phyloP scores from a whole-genome alignment of 257 asterid species.

The Ehretia macrophylla region DNA sequence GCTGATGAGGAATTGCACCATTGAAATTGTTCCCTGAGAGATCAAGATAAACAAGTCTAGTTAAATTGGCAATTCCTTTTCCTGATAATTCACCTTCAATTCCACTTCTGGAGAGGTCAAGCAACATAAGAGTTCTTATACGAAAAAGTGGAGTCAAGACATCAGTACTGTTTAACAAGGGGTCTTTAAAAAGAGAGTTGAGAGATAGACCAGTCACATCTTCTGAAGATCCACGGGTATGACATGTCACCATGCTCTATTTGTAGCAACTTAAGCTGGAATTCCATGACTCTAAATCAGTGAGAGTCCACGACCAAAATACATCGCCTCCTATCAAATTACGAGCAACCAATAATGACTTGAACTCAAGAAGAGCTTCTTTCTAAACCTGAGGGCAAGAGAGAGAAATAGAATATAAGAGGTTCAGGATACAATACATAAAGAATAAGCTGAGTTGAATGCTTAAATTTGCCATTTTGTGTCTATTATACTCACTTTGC shows the following conservation, averaged over 20 bases:
- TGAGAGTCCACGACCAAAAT: no score
- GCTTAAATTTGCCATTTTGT: no score
- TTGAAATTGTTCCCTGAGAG: slow-evolving; percentile 19
- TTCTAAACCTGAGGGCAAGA: not conserved
- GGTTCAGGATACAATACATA: not conserved
- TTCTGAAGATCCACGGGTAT: slow-evolving; percentile 5
- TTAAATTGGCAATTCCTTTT: slow-evolving; percentile 15
- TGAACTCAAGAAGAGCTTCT: not conserved
- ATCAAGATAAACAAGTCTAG: slow-evolving; percentile 19
- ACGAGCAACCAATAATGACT: not conserved
- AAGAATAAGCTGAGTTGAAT: not conserved
- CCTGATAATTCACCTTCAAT: slow-evolving; percentile 25
- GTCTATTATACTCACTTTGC: no score
- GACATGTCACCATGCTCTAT: slow-evolving; percentile 23
- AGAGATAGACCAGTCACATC: slow-evolving; percentile 7
- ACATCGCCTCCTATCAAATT: not conserved
- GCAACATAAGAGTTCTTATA: slow-evolving; percentile 16
- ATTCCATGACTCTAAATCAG: slow-evolving; percentile 27
- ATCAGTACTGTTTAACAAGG: no score
- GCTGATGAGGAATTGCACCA: slow-evolving; percentile 24
- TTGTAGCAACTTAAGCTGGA: slow-evolving; percentile 21
- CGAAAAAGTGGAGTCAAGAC: slow-evolving; percentile 22
- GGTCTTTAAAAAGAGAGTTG: no score
- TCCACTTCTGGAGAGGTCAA: slow-evolving; percentile 21
- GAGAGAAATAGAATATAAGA: not conserved